A percentile compares a stretch with the other conserved stretches of the same genome.
These are phyloP conservation scores for Pichia scutulata DNA, from an alignment of 805 yeast genomes.

Conservation along the genomic window DNA sequence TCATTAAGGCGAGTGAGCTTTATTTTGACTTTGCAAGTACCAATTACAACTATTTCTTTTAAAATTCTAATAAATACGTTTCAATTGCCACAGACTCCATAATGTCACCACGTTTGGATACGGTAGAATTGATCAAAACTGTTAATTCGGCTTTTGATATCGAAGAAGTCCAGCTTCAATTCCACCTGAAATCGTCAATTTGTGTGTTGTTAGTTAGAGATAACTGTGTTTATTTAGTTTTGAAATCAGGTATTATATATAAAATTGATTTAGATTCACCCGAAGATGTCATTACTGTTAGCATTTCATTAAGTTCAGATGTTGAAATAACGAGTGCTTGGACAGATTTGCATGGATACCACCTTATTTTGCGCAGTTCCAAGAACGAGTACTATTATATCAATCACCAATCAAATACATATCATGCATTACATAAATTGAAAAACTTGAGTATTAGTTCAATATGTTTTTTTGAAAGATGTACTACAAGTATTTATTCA, in stretches of 20 bases:
- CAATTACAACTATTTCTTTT: background rate
- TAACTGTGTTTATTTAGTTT: conserved; percentile 49
- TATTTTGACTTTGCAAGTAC: too few species aligned
- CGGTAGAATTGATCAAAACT: conserved; percentile 12
- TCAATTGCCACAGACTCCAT: background rate
- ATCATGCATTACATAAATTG: conserved; percentile 38
- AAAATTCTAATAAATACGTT: background rate
- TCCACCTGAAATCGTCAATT: conserved; percentile 29
- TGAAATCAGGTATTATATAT: conserved; percentile 45
- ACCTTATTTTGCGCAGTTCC: conserved; percentile 42
- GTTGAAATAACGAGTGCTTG: conserved; percentile 30
- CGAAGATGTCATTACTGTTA: conserved; percentile 42
- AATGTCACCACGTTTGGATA: conserved; percentile 10
- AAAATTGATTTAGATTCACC: conserved; percentile 64
- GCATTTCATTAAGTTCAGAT: conserved; percentile 21
- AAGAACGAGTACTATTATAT: conserved; percentile 42
- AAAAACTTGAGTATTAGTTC: conserved; percentile 37
- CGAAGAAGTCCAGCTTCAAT: conserved; percentile 30
- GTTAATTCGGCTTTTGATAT: conserved; percentile 15
- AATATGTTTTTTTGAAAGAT: conserved; percentile 31
- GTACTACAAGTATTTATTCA: conserved; percentile 25
- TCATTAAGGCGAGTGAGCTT: background rate
- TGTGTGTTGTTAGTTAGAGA: conserved; percentile 44
- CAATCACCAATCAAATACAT: conserved; percentile 33
- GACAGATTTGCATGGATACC: conserved; percentile 45